Evolutionary conservation across 345 rosid genomes (phyloP).

Genomic region (Hibiscus mutabilis): DNA sequence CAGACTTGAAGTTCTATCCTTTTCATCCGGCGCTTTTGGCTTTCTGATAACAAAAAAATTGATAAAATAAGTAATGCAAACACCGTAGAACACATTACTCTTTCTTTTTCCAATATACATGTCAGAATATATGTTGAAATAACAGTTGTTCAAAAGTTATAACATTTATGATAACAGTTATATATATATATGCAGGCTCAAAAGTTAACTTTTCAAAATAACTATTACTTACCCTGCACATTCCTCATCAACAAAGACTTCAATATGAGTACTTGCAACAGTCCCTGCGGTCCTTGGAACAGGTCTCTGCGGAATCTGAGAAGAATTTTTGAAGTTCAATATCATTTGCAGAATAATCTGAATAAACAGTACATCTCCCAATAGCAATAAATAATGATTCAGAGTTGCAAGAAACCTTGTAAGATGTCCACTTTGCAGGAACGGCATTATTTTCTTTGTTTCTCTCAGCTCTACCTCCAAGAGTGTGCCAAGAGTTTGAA

Average conservation of each 20-base stretch:
- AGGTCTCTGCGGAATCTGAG: slow-evolving; percentile 63
- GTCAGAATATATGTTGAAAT: not conserved
- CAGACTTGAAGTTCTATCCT: slow-evolving; percentile 28
- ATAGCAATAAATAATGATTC: not conserved
- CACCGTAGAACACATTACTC: not conserved
- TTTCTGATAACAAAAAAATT: slow-evolving; percentile 18
- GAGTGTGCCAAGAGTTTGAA: slow-evolving; percentile 48
- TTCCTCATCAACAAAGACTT: slow-evolving; percentile 81
- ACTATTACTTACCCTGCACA: slow-evolving; percentile 47
- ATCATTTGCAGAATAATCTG: not conserved
- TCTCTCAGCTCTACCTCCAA: slow-evolving; percentile 72
- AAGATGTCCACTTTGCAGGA: slow-evolving; percentile 71
- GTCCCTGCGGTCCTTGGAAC: slow-evolving; percentile 33
- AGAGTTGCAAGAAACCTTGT: slow-evolving; percentile 45
- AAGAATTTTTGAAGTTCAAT: slow-evolving; percentile 14
- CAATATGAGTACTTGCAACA: slow-evolving; percentile 41
- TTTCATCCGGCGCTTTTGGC: slow-evolving; percentile 3
- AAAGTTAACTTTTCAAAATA: not conserved
- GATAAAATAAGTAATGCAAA: not conserved
- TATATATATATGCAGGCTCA: not conserved
- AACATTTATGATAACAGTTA: not conserved
- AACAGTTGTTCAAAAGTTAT: too few species aligned
- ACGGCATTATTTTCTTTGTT: slow-evolving; percentile 81
- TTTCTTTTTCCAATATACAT: not conserved
- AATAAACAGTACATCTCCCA: not conserved